phyloP scores from a whole-genome alignment of 2,329 filamentous ascomycete species.

The Fusarium camptoceras region DNA sequence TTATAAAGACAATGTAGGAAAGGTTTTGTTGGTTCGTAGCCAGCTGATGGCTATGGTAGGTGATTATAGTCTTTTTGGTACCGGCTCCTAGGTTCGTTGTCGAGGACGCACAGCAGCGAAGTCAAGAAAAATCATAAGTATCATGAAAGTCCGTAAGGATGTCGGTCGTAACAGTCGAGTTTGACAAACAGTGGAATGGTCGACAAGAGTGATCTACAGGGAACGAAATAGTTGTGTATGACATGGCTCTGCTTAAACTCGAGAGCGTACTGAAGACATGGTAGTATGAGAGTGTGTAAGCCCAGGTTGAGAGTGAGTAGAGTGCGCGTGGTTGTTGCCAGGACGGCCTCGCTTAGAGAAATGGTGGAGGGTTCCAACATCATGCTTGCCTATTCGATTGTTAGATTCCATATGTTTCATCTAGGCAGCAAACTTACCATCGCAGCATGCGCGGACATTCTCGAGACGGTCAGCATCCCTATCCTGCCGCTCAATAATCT shows the following conservation, averaged over 20 bases:
- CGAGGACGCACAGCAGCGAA: slow-evolving; percentile 24
- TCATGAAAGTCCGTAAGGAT: slow-evolving; percentile 49
- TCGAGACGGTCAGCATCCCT: slow-evolving; percentile 83
- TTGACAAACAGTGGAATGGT: slow-evolving; percentile 25
- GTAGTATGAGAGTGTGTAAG: slow-evolving; percentile 53
- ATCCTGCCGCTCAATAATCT: slow-evolving; percentile 83
- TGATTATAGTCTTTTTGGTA: slow-evolving; percentile 43
- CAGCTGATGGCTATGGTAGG: slow-evolving; percentile 33
- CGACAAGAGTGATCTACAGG: slow-evolving; percentile 12
- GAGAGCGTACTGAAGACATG: slow-evolving; percentile 53
- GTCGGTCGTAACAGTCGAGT: slow-evolving; percentile 43
- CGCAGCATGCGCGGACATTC: slow-evolving; percentile 96
- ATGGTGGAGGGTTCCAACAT: slow-evolving; percentile 71
- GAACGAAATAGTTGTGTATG: slow-evolving; percentile 9
- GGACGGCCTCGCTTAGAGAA: slow-evolving; percentile 59
- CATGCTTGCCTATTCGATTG: slow-evolving; percentile 72
- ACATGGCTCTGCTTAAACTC: slow-evolving; percentile 45
- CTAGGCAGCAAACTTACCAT: slow-evolving; percentile 72
- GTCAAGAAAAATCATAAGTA: slow-evolving; percentile 47
- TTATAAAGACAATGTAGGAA: slow-evolving; percentile 32
- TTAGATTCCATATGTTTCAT: slow-evolving; percentile 34
- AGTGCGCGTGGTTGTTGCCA: slow-evolving; percentile 50
- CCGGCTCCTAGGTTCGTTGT: slow-evolving; percentile 31
- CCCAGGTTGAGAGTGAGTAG: slow-evolving; percentile 52
- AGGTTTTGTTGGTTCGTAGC: slow-evolving; percentile 41